Base-by-base conservation (phyloP, 441 rosid species). In the Melastoma candidum region DNA sequence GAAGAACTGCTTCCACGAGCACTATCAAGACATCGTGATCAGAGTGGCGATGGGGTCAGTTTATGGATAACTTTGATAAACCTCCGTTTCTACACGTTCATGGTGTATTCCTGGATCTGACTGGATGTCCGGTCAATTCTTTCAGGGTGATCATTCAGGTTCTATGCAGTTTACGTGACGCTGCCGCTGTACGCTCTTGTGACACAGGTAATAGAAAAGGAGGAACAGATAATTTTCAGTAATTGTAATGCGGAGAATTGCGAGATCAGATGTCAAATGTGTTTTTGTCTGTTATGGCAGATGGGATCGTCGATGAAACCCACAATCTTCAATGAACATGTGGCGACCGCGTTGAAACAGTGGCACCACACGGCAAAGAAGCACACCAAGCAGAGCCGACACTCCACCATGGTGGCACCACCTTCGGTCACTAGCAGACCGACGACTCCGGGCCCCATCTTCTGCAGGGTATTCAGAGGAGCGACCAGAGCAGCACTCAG, bases 141-240 rank as follows among this genome's bases (percentile, higher is more conserved):
- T 11, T 0, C 51, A 45, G 63, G 56, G 10, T 51, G 10, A 50
- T 59, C 43, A 52, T 59, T 12, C 63, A 51, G 39, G 63, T 60
- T 12, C 63, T 60, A 4, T 51, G 63, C 57, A 60, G 63, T n/a
- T 25, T 60, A 60, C n/a, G 57, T 51, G 50, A 60, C 63, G 5
- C 47, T 60, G 50, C 63, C 63, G 26, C 57, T 60, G n/a, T 60
- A 60, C 26, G 63, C 63, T 44, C 48, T 60, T 39, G 57, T 60
- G 32, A 60, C 63, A 13, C 63, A 60, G 54, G 62, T 58, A 12
- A 2, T 26, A 6, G 22, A 26, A 13, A 1, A 14, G 14, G 26
- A 17, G 22, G 14, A 17, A 11, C 13, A 5, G 0, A 44, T 3
- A 6, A 48, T 17, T 12, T 13, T 49, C 12, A 0, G 13, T 52